Evolutionary conservation across 2,329 filamentous ascomycete species (phyloP).

Genomic region (Penicillium olsonii): DNA sequence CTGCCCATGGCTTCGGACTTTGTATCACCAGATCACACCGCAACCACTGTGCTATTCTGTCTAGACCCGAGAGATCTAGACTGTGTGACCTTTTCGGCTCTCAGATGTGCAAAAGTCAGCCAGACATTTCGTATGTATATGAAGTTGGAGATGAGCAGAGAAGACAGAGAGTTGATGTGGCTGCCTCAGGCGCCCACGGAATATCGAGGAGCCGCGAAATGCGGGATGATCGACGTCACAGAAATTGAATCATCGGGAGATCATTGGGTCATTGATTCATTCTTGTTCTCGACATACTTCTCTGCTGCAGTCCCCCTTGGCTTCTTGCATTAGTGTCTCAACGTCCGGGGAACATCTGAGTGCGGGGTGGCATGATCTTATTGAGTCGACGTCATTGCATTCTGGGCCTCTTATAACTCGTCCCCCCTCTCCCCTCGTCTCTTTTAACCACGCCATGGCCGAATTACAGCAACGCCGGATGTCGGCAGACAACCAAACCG

Average conservation of each 20-base stretch:
- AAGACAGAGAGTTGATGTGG: not conserved
- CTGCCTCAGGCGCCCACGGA: not conserved
- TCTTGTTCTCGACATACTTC: too few relatives aligned
- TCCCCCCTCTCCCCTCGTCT: not conserved
- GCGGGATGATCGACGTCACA: constrained; percentile 32
- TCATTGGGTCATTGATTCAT: not conserved
- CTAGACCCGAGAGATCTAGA: not conserved
- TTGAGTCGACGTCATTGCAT: constrained; percentile 38
- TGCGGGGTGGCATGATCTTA: constrained; percentile 24
- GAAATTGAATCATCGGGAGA: constrained; percentile 1
- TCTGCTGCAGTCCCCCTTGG: too few relatives aligned
- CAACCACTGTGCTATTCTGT: too few relatives aligned
- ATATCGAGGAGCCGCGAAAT: constrained; percentile 9
- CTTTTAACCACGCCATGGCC: constrained; percentile 33
- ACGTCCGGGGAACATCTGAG: too few relatives aligned
- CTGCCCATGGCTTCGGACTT: not conserved
- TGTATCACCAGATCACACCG: not conserved
- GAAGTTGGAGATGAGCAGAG: too few relatives aligned
- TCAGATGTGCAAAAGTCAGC: too few relatives aligned
- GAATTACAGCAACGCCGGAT: constrained; percentile 33
- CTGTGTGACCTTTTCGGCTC: not conserved
- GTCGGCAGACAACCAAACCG: constrained; percentile 37
- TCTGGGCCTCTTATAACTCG: constrained; percentile 13
- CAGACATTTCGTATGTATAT: too few relatives aligned
- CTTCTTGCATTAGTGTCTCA: too few relatives aligned